Base-by-base conservation (phyloP, 345 rosid genomes). In the Salix viminalis region DNA sequence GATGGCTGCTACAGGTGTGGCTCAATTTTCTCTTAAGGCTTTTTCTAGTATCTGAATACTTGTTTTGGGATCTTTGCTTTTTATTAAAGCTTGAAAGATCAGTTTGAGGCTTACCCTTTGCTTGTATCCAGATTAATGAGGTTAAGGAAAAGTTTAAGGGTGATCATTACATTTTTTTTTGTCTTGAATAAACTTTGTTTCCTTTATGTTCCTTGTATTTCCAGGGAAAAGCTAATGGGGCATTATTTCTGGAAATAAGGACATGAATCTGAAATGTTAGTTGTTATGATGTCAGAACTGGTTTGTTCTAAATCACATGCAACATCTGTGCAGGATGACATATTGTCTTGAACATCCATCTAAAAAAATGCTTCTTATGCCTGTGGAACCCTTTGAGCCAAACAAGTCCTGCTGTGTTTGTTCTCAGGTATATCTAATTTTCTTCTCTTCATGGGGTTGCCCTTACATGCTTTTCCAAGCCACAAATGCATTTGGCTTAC, bases 331-430 rank as follows among this genome's bases (percentile, higher is more conserved):
- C 85, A 96, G 99, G 88, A 92, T 89, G 97, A 94, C 99, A 48
- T 96, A 92, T 79, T 96, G 98, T 88, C 86, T 96, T 70, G 97
- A 96, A 82, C 94, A 94, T 86, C 89, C 92, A 58, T 81, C 89
- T 30, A 88, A 58, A 84, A 92, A 96, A 86, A 87, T 94, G 97
- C 94, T 96, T 77, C 97, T 96, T 69, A 88, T 96, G 98, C 99
- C 99, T 12, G 88, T 92, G 70, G 97, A 93, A 79, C 99, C 99
- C 79, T 92, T 77, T 83, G 97, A 92, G 75, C 97, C 98, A 3
- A 90, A 94, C 88, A 89, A 87, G 67, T 85, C 97, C 67, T 96
- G 99, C 81, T 96, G 91, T 84, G 99, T 96, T 84, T 94, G 99
- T 85, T 96, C 97, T 24, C 84, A 92, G 94, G 99, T 96, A 89